A percentile compares a stretch with the other conserved stretches of the same genome.
phyloP scores from a whole-genome alignment of 1,139 yeast species.

The Torulaspora globosa region DNA sequence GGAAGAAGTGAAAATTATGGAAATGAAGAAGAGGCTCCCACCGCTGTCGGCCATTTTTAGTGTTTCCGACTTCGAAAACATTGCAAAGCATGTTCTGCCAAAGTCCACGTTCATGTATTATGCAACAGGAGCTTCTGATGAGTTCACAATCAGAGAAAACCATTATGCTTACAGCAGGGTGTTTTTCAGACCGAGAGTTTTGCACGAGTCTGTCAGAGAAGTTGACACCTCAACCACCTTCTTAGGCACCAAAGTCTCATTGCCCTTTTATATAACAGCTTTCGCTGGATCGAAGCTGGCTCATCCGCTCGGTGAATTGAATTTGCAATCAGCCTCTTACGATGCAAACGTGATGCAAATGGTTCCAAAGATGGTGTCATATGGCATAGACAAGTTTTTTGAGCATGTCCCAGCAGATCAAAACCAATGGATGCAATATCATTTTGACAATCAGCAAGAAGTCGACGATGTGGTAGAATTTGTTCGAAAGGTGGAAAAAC shows the following conservation, averaged over 20 bases:
- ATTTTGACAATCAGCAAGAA: slow-evolving; percentile 53
- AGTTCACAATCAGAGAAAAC: slow-evolving; percentile 80
- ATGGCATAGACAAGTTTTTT: slow-evolving; percentile 67
- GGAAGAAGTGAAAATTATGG: slow-evolving; percentile 52
- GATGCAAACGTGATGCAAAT: slow-evolving; percentile 66
- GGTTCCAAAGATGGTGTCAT: slow-evolving; percentile 78
- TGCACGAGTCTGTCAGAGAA: slow-evolving; percentile 47
- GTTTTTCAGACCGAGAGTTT: slow-evolving; percentile 74
- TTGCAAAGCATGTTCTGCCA: slow-evolving; percentile 73
- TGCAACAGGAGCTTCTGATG: slow-evolving; percentile 90
- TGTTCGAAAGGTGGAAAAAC: slow-evolving; percentile 64
- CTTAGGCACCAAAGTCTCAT: slow-evolving; percentile 48
- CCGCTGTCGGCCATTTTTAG: slow-evolving; percentile 34
- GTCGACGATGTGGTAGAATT: slow-evolving; percentile 46
- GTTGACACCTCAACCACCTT: slow-evolving; percentile 53
- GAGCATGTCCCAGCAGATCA: slow-evolving; percentile 50
- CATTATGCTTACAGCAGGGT: slow-evolving; percentile 82
- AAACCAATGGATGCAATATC: slow-evolving; percentile 82
- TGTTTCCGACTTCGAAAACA: slow-evolving; percentile 57
- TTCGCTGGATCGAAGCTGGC: slow-evolving; percentile 80
- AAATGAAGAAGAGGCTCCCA: slow-evolving; percentile 41
- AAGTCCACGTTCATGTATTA: slow-evolving; percentile 90
- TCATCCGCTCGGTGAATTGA: slow-evolving; percentile 69
- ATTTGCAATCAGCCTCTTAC: slow-evolving; percentile 66
- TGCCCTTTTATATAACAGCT: slow-evolving; percentile 72